Conservation (phyloP, 2,329 filamentous ascomycete species). For the Coleophoma cylindrospora region DNA sequence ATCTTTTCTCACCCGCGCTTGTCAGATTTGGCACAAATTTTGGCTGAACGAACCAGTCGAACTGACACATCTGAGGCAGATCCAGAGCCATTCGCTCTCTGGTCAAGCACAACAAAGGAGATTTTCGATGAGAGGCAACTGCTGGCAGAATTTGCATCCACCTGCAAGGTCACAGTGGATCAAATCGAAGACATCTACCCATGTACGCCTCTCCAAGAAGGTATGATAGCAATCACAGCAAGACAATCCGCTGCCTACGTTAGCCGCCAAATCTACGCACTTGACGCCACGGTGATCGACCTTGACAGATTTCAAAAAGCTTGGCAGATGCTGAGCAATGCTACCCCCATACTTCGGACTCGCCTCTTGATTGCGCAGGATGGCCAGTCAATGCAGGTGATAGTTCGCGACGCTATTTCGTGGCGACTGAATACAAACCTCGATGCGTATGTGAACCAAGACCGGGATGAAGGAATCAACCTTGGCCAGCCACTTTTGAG, state of each 20-base stretch:
- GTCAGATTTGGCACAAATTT: neutral
- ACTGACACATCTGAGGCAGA: neutral
- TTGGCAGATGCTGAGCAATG: constrained; percentile 9
- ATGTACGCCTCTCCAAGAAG: constrained; percentile 6
- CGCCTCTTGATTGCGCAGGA: neutral
- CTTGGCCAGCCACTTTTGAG: constrained; percentile 4
- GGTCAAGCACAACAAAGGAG: neutral
- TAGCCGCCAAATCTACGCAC: constrained; percentile 13
- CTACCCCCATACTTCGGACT: neutral
- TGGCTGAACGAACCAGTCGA: neutral
- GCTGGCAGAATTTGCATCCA: constrained; percentile 1
- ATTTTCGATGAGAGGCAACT: neutral
- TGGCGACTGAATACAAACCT: neutral
- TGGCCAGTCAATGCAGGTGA: neutral
- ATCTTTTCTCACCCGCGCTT: constrained; percentile 1
- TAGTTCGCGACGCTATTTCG: neutral
- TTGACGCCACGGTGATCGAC: constrained; percentile 8
- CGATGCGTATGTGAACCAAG: neutral
- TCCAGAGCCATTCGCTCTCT: neutral
- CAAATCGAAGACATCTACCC: constrained; percentile 6
- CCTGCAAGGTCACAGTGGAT: constrained; percentile 29
- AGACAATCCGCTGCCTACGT: constrained; percentile 27
- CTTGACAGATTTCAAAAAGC: constrained; percentile 14
- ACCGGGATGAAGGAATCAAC: neutral
- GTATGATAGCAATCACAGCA: constrained; percentile 49